Base-by-base conservation (phyloP, 805 yeast genomes). In the Zygosaccharomyces lentus region DNA sequence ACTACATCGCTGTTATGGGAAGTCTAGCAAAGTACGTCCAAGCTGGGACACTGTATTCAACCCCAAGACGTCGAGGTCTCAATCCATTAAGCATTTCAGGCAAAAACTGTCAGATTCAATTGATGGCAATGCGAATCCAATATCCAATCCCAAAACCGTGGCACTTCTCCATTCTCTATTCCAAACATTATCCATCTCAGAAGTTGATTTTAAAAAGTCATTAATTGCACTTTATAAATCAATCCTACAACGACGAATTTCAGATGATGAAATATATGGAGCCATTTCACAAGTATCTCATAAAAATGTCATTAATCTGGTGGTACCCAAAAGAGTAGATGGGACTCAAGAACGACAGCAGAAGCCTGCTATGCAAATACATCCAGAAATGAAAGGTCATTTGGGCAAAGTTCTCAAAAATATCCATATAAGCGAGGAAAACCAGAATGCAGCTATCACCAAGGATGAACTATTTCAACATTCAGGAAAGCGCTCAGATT, bases 181-280 rank as follows among this genome's bases (percentile, higher is more conserved):
- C 7, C 17, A 21, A n/a, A 31, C 31, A 23, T 24, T 35, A 9
- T 34, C 42, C 8, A 30, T 38, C 21, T 25, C 43, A 9, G 36
- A 43, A 10, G 8, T 24, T 2, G 36, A 39, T 24, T 40, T 42
- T 6, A 42, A 41, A 21, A 46, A 35, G 26, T 39, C 51, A 21
- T 43, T 44, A 32, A 48, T 37, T 38, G 43, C 25, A 34, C 32
- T 55, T 16, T 43, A 47, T 23, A 42, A 46, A n/a, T 27, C 50
- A 42, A 49, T 55, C 12, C 34, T 53, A 31, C 57, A 53, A 35
- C 50, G 51, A 25, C 54, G 54, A 32, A 47, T 55, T 16, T 42
- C 41, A 10, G 49, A 54, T 26, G 34, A 41, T n/a, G 44, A 41
- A 10, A 42, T 55, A 21, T 49, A 50, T 29, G 29, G 31, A 3